These are phyloP conservation scores for Tulasnella sp. DNA, from an alignment of 768 basidiomycete genomes.

Conservation along the genomic window DNA sequence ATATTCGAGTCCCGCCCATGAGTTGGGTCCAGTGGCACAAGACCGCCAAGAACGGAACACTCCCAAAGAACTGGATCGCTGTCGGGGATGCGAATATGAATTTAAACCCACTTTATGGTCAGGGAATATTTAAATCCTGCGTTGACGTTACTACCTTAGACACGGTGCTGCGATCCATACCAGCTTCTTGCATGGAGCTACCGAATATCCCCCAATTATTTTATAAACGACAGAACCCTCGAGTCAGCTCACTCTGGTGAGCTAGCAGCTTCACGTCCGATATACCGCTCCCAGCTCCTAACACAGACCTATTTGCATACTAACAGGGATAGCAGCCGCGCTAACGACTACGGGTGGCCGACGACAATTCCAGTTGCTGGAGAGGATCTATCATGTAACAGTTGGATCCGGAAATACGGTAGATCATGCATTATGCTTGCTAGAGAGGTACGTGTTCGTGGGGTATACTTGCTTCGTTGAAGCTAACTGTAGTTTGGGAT, in stretches of 20 bases:
- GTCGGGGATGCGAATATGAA: constrained; percentile 7
- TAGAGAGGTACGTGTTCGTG: neutral
- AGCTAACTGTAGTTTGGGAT: neutral
- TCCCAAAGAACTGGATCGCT: constrained; percentile 7
- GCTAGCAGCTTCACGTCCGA: neutral
- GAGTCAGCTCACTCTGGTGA: constrained; percentile 1
- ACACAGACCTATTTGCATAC: neutral
- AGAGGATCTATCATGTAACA: neutral
- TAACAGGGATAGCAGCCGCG: neutral
- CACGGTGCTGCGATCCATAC: neutral
- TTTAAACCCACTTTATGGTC: constrained; percentile 4
- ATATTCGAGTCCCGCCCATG: neutral
- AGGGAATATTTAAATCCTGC: neutral
- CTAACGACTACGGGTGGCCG: neutral
- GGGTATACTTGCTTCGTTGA: neutral
- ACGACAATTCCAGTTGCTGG: neutral
- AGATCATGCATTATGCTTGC: neutral
- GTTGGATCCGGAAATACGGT: neutral
- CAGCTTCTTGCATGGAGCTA: neutral
- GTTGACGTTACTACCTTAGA: constrained; percentile 1
- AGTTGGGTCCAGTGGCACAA: constrained; percentile 7
- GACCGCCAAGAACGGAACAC: neutral
- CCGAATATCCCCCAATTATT: neutral
- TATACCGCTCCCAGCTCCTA: no score
- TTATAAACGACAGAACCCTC: neutral